phyloP scores from a whole-genome alignment of 176 grass and related monocot species.

The Avena atlantica region DNA sequence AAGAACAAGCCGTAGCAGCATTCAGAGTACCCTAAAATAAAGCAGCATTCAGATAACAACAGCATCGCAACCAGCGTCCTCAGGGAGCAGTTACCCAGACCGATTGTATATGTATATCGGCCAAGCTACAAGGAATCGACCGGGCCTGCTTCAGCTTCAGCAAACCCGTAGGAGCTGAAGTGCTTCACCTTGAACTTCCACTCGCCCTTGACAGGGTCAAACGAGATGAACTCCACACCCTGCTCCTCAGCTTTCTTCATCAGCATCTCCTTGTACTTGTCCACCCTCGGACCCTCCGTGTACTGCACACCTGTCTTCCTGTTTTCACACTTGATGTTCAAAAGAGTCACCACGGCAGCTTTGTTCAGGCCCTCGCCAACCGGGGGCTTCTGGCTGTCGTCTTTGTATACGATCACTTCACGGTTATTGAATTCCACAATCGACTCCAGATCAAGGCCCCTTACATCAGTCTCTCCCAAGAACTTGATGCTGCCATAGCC shows the following conservation, averaged over 20 bases:
- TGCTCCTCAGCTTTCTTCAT: constrained; percentile 69
- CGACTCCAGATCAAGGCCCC: constrained; percentile 72
- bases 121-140: constrained; percentile 7
- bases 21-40: not conserved
- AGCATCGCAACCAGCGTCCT: not conserved
- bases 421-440: constrained; percentile 83
- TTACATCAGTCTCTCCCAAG: constrained; percentile 79
- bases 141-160: constrained; percentile 13
- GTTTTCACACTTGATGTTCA: constrained; percentile 82
- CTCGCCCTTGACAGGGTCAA: constrained; percentile 64
- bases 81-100: not conserved
- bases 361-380: constrained; percentile 89
- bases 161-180: constrained; percentile 59
- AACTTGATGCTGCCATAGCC: constrained; percentile 84
- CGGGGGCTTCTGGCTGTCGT: constrained; percentile 74
- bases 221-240: constrained; percentile 80
- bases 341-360: constrained; percentile 75
- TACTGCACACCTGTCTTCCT: constrained; percentile 73
- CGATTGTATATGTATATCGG: not conserved
- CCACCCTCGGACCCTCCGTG: constrained; percentile 56
- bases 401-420: constrained; percentile 91
- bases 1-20: not conserved
- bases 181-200: constrained; percentile 97
- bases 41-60: not conserved
- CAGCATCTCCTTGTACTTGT: constrained; percentile 82